Percentiles rank a stretch among this genome's conserved stretches.
These are phyloP conservation scores for Porpolomopsis calyptriformis DNA, from an alignment of 768 basidiomycete genomes.

Conservation along the genomic window DNA sequence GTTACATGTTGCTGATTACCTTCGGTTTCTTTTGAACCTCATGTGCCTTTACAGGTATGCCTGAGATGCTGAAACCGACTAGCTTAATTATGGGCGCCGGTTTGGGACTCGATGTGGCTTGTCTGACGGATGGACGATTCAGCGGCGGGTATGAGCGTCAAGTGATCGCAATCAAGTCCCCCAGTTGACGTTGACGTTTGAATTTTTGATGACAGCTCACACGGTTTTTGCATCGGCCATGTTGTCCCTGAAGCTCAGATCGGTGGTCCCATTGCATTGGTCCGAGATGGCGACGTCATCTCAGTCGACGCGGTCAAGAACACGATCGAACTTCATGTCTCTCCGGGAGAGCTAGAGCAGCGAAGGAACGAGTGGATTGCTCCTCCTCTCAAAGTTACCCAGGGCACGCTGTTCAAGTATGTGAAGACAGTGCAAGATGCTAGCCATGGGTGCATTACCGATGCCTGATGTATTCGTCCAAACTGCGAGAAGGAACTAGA, in stretches of 20 bases:
- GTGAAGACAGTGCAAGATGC: slow-evolving; percentile 85
- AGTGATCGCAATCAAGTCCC: too few species aligned
- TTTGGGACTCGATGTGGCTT: slow-evolving; percentile 90
- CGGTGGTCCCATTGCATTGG: slow-evolving; percentile 86
- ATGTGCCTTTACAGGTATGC: slow-evolving; percentile 61
- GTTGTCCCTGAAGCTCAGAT: slow-evolving; percentile 93
- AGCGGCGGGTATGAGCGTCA: slow-evolving; percentile 69
- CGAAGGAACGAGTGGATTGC: slow-evolving; percentile 71
- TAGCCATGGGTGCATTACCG: slow-evolving; percentile 86
- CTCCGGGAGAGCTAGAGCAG: slow-evolving; percentile 65
- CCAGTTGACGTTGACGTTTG: not conserved
- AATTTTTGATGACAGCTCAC: slow-evolving; percentile 44
- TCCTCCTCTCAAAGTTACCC: slow-evolving; percentile 72
- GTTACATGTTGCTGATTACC: not conserved
- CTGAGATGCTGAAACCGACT: slow-evolving; percentile 60
- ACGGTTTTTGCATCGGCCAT: slow-evolving; percentile 93
- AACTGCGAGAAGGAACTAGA: not conserved
- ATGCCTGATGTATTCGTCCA: slow-evolving; percentile 41
- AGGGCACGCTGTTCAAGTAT: slow-evolving; percentile 65
- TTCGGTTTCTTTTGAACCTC: slow-evolving; percentile 4
- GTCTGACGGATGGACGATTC: slow-evolving; percentile 94
- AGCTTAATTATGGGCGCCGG: slow-evolving; percentile 93
- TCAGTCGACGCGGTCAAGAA: slow-evolving; percentile 84
- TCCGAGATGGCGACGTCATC: slow-evolving; percentile 79
- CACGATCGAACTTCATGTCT: slow-evolving; percentile 65